These are phyloP conservation scores for Pittosporum tobira DNA, from an alignment of 129 eudicot genomes.

Conservation along the genomic window DNA sequence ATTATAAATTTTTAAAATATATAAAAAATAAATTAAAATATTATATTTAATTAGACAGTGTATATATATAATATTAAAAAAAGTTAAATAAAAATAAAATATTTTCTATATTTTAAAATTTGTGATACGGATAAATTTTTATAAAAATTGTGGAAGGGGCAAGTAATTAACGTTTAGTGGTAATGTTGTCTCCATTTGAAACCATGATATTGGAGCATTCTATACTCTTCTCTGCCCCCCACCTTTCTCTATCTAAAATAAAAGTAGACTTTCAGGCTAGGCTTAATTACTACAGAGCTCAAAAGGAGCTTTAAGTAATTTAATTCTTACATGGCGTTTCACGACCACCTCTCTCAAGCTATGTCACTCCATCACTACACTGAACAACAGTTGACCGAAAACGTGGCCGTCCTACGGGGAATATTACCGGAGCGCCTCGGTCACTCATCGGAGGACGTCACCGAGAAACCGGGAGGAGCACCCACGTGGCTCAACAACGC, in stretches of 20 bases:
- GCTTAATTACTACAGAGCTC: neutral
- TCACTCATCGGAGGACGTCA: conserved; percentile 18
- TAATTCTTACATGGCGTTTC: conserved; percentile 37
- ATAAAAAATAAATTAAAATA: too few species aligned
- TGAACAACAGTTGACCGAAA: conserved; percentile 32
- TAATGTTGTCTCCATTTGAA: conserved; percentile 31
- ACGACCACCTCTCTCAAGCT: conserved; percentile 64
- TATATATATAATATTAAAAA: too few species aligned
- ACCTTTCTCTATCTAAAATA: conserved; percentile 7
- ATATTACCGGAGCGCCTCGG: conserved; percentile 31
- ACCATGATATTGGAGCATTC: conserved; percentile 34
- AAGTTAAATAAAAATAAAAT: too few species aligned
- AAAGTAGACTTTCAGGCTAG: conserved; percentile 5
- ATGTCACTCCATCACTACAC: conserved; percentile 63
- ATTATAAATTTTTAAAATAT: too few species aligned
- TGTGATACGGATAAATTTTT: too few species aligned
- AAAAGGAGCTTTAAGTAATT: neutral
- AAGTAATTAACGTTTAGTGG: conserved; percentile 17
- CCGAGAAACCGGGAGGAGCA: conserved; percentile 18
- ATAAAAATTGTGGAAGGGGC: too few species aligned
- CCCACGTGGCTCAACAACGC: conserved; percentile 57
- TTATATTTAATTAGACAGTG: too few species aligned
- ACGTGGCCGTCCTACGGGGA: conserved; percentile 30
- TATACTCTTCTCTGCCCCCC: conserved; percentile 19
- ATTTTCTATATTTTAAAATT: too few species aligned